These are phyloP conservation scores for Coniochaeta hoffmannii DNA, from an alignment of 2,329 filamentous ascomycete species.

Conservation along the genomic window DNA sequence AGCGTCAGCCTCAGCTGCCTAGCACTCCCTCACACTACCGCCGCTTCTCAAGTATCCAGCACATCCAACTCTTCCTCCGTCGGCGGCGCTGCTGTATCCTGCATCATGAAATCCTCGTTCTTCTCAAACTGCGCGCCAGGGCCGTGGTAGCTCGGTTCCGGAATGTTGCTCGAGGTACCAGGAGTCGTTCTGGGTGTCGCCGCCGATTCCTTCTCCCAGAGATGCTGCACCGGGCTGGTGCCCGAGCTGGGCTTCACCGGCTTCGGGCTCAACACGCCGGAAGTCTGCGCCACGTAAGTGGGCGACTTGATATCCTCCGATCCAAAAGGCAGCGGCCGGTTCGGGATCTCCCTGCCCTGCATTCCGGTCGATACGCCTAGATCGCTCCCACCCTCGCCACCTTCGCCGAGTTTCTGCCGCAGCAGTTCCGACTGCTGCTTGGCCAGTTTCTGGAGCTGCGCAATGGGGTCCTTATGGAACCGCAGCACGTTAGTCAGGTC, in stretches of 20 bases:
- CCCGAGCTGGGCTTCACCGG: slow-evolving; percentile 22
- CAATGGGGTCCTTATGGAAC: slow-evolving; percentile 57
- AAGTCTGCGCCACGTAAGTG: slow-evolving; percentile 33
- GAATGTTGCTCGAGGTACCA: slow-evolving; percentile 19
- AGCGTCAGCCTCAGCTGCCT: not conserved
- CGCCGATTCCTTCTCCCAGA: slow-evolving; percentile 14
- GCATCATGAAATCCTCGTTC: slow-evolving; percentile 31
- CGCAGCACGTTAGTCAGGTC: slow-evolving; percentile 46
- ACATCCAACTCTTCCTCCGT: slow-evolving; percentile 34
- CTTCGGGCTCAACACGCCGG: slow-evolving; percentile 28
- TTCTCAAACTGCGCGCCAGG: slow-evolving; percentile 46
- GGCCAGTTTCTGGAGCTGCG: slow-evolving; percentile 63
- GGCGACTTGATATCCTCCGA: slow-evolving; percentile 39
- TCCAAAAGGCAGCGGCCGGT: slow-evolving; percentile 43
- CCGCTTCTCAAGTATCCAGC: slow-evolving; percentile 25
- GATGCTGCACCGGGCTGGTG: slow-evolving; percentile 18
- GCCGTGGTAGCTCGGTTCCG: slow-evolving; percentile 40
- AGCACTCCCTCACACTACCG: too few relatives aligned
- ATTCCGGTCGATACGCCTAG: slow-evolving; percentile 4
- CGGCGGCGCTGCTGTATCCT: slow-evolving; percentile 29
- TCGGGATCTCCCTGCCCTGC: slow-evolving; percentile 33
- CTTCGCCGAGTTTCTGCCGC: slow-evolving; percentile 41
- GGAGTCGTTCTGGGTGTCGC: slow-evolving; percentile 6
- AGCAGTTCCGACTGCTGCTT: slow-evolving; percentile 58
- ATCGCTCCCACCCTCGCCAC: slow-evolving; percentile 6